Base-by-base conservation (phyloP, 2,329 filamentous ascomycete genomes). In the Grosmannia penicillata region DNA sequence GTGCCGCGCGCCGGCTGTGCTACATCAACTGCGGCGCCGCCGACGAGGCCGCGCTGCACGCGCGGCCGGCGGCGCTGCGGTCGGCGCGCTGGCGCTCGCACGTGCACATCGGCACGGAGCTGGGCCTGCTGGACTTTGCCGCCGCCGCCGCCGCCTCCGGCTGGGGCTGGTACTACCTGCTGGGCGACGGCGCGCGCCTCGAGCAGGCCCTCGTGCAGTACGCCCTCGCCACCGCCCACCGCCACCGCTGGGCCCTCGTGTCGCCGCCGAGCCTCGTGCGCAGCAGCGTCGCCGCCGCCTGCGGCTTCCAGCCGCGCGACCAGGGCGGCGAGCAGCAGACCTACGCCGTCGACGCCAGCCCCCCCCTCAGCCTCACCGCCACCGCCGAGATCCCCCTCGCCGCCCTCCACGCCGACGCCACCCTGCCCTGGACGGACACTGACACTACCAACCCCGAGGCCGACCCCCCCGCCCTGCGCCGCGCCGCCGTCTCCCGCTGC, bases 91-190 rank as follows among this genome's bases (percentile, higher is more conserved):
- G 70, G 70, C 68, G 75, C 30, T 89, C 82, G 0, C 87, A 95
- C 56, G 81, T 91, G 8, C 72, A 89, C 48, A 89, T 98, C 48
- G 91, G 91, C 24, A 68, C 75, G 5, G 75, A 86, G 52, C 72
- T 98, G n/a, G 78, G 79, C 25, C 69, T 98, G n/a, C 66, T 98
- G 37, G 89, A 98, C 61, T 95, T 98, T 53, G 67, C 80, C 6
- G 78, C 72, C 42, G 85, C 86, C 6, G 79, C 79, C 2, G 76
- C 72, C n/a, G 78, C 84, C 2, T 83, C 80, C 4, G 91, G 91
- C 27, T 98, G 89, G 89, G 91, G 91, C 2, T 98, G 86, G 84
- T 98, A 98, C 62, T 96, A 86, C 59, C 74, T 98, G 10, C 66
- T 84, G n/a, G 84, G 89, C 53, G 87, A 93, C 52, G 91, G 78